A percentile compares a stretch with the other conserved stretches of the same genome.
phyloP scores from a whole-genome alignment of 805 yeast species.

The Millerago galiae region DNA sequence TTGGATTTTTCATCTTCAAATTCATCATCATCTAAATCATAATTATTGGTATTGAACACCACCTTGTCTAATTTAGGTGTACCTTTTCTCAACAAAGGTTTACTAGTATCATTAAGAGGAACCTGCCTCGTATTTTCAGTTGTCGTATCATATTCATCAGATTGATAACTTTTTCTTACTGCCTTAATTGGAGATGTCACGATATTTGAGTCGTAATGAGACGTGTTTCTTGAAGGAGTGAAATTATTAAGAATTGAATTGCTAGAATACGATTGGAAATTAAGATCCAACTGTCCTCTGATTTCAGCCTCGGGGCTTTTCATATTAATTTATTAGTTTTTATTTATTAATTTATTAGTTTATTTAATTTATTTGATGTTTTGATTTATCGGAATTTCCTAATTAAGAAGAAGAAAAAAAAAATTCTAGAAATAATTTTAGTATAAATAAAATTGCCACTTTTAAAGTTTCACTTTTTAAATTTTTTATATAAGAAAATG shows the following conservation, averaged over 20 bases:
- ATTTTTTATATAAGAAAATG: neutral
- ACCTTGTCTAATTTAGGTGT: constrained; percentile 12
- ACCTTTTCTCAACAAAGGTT: constrained; percentile 18
- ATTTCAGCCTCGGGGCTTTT: constrained; percentile 5
- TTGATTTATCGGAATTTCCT: neutral
- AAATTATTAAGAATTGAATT: constrained; percentile 17
- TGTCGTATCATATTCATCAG: constrained; percentile 12
- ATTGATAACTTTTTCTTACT: constrained; percentile 8
- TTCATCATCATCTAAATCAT: constrained; percentile 6
- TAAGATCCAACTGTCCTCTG: constrained; percentile 6
- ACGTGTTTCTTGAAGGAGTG: constrained; percentile 13
- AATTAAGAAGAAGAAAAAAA: too few relatives aligned
- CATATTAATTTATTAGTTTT: neutral
- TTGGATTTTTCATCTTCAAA: constrained; percentile 5
- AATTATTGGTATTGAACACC: neutral
- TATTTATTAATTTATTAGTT: neutral
- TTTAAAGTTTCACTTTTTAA: neutral
- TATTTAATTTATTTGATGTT: neutral
- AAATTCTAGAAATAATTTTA: too few relatives aligned
- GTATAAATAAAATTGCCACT: too few relatives aligned
- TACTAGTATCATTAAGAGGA: constrained; percentile 19
- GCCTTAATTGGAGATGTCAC: constrained; percentile 21
- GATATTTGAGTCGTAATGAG: constrained; percentile 17
- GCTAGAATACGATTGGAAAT: constrained; percentile 16
- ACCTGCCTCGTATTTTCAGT: constrained; percentile 8